Evolutionary conservation across 164 flowering plant genomes (phyloP), one percentile per base, ranked within the genome.

Genomic region (Aristolochia californica): DNA sequence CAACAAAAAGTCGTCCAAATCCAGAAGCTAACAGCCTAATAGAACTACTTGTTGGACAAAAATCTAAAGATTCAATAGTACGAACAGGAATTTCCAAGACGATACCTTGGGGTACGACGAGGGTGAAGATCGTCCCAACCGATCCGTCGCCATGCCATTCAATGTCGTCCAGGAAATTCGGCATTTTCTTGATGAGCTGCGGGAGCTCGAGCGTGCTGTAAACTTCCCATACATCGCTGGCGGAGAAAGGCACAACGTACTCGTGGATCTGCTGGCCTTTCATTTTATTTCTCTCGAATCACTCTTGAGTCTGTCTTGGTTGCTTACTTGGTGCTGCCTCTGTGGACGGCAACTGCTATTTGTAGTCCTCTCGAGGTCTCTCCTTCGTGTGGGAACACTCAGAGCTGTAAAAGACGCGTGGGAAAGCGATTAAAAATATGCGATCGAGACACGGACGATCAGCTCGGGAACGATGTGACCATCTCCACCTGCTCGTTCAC

Each of bases 121-220:
- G 30, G 8, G 24, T 24, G 28, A 13, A 43, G 3, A 21, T 20
- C 5, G 48, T 57, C 10, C 48, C 18, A 12, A 40, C 48, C 34
- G 26, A 23, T 14, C 20, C 47, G 47, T 23, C 28, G 5, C 27
- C 48, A 1, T 12, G 5, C 11, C 43, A 18, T 18, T 17, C 26
- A 15, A 51, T 13, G 25, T 48, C 53, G 24, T 60, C 25, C 22
- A 60, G 0, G 27, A 49, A 13, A 21, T 50, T 50, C 43, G 63
- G 63, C 10, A 60, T 54, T 24, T 51, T 51, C 48, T 7, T 45
- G 57, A 52, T 22, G 16, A 52, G 12, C 21, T 51, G 26, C 1
- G 48, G 56, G 21, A 60, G 48, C 47, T 51, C 49, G 13, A 60
- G 63, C 34, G 57, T 51, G 25, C 56, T 43, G 53, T 60, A 60